A percentile compares a stretch with the other conserved stretches of the same genome.
Evolutionary conservation across 1,284 basidiomycete species (phyloP).

Genomic region (Thelephora terrestris): DNA sequence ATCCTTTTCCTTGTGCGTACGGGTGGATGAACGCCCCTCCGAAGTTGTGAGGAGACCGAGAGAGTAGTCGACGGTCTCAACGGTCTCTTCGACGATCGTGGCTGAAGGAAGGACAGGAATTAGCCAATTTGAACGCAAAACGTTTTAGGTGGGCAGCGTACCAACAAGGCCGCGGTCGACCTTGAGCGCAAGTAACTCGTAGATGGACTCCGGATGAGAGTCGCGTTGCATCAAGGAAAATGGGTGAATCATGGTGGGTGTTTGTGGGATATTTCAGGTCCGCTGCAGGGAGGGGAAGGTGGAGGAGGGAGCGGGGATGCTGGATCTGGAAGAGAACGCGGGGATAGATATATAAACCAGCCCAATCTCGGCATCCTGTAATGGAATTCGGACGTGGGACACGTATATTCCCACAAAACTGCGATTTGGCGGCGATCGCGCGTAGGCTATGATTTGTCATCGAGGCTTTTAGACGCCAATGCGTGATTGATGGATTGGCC

Average conservation of each 20-base stretch:
- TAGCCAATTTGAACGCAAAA: slow-evolving; percentile 2
- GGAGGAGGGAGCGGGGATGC: too few species aligned
- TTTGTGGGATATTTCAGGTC: too few species aligned
- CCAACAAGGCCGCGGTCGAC: slow-evolving; percentile 49
- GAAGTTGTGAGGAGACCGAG: slow-evolving; percentile 47
- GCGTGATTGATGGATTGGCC: too few species aligned
- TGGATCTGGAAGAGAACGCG: too few species aligned
- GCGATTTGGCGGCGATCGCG: too few species aligned
- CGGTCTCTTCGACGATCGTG: slow-evolving; percentile 53
- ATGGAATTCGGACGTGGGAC: too few species aligned
- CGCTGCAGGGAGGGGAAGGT: too few species aligned
- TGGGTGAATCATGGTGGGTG: slow-evolving; percentile 30
- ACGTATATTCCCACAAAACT: too few species aligned
- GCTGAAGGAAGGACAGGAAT: slow-evolving; percentile 29
- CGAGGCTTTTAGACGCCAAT: too few species aligned
- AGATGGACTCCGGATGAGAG: slow-evolving; percentile 47
- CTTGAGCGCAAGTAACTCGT: slow-evolving; percentile 54
- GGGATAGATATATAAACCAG: too few species aligned
- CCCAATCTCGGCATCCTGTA: too few species aligned
- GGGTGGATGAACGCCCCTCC: slow-evolving; percentile 35
- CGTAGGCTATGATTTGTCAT: too few species aligned
- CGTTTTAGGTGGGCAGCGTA: slow-evolving; percentile 21
- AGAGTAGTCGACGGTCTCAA: slow-evolving; percentile 63
- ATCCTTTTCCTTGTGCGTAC: slow-evolving; percentile 17
- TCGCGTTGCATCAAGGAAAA: slow-evolving; percentile 54